These are phyloP conservation scores for Sphenostylis stenocarpa DNA, from an alignment of 306 rosid species.

Conservation along the genomic window DNA sequence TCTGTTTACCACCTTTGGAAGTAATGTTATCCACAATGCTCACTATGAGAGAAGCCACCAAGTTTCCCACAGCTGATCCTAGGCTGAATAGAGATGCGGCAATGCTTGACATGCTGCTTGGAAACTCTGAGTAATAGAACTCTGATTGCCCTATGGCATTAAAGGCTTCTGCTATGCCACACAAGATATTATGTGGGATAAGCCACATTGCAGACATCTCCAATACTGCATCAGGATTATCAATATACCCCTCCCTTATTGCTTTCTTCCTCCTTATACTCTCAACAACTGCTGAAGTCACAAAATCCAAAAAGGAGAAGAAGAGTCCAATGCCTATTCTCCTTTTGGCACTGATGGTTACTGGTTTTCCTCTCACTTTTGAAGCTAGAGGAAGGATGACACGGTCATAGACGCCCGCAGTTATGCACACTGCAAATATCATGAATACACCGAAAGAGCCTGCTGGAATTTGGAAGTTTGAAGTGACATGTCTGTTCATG, in stretches of 20 bases:
- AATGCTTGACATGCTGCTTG: slow-evolving; percentile 69
- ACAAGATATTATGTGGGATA: slow-evolving; percentile 45
- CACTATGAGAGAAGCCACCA: slow-evolving; percentile 51
- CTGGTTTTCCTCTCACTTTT: slow-evolving; percentile 49
- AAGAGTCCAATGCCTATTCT: slow-evolving; percentile 70
- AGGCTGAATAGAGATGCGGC: slow-evolving; percentile 51
- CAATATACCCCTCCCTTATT: slow-evolving; percentile 31
- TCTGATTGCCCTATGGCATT: slow-evolving; percentile 62
- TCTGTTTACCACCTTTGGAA: slow-evolving; percentile 55
- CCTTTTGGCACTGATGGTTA: slow-evolving; percentile 38
- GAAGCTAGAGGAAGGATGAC: slow-evolving; percentile 58
- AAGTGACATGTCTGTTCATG: slow-evolving; percentile 60
- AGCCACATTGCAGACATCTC: slow-evolving; percentile 74
- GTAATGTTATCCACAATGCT: slow-evolving; percentile 44
- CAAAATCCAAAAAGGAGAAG: slow-evolving; percentile 43
- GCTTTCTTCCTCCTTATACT: slow-evolving; percentile 44
- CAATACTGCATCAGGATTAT: slow-evolving; percentile 46
- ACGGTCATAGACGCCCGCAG: slow-evolving; percentile 57
- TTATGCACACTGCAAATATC: slow-evolving; percentile 39
- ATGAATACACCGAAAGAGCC: slow-evolving; percentile 57
- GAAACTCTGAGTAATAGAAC: slow-evolving; percentile 69
- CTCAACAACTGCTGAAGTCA: slow-evolving; percentile 55
- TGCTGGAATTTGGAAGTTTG: slow-evolving; percentile 62
- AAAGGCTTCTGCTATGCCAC: slow-evolving; percentile 67
- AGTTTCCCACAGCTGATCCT: slow-evolving; percentile 51